Evolutionary conservation across 495 filamentous ascomycete genomes (phyloP).

Genomic region (Podospora bellae-mahoneyi): DNA sequence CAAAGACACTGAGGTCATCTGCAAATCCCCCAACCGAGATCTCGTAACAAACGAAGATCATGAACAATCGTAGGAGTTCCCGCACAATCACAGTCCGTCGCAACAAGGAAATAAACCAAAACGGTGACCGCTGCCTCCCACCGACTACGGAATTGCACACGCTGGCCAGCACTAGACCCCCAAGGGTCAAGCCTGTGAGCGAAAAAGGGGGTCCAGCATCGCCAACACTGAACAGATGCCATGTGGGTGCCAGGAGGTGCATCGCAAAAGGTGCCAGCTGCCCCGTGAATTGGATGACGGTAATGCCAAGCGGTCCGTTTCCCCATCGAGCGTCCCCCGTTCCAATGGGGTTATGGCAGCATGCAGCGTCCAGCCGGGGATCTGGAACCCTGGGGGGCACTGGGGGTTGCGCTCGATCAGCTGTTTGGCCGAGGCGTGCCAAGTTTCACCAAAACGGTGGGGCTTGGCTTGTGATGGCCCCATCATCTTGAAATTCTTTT

Average conservation of each 20-base stretch:
- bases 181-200: conserved; percentile 4
- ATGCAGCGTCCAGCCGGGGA: not conserved
- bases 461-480: conserved; percentile 9
- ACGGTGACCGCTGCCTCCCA: not conserved
- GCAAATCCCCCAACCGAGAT: not conserved
- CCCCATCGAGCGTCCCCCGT: not conserved
- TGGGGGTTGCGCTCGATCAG: not conserved
- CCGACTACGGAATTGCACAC: conserved; percentile 6
- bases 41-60: conserved; percentile 7
- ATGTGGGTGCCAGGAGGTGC: too few relatives aligned
- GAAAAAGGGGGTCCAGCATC: conserved; percentile 1
- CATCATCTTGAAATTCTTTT: conserved; percentile 24
- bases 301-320: conserved; percentile 7
- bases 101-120: conserved; percentile 1
- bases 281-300: not conserved
- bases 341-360: not conserved
- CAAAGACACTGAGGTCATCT: conserved; percentile 1
- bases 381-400: not conserved
- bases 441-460: conserved; percentile 10
- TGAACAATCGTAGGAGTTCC: conserved; percentile 21
- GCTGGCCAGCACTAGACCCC: not conserved
- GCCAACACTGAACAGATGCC: not conserved
- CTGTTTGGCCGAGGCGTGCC: not conserved
- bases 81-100: conserved; percentile 11
- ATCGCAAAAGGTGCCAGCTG: not conserved